Evolutionary conservation across 371 early-diverging fungal genomes (phyloP), one percentile per base, ranked within the genome.

Genomic region (Coemansia sp.): DNA sequence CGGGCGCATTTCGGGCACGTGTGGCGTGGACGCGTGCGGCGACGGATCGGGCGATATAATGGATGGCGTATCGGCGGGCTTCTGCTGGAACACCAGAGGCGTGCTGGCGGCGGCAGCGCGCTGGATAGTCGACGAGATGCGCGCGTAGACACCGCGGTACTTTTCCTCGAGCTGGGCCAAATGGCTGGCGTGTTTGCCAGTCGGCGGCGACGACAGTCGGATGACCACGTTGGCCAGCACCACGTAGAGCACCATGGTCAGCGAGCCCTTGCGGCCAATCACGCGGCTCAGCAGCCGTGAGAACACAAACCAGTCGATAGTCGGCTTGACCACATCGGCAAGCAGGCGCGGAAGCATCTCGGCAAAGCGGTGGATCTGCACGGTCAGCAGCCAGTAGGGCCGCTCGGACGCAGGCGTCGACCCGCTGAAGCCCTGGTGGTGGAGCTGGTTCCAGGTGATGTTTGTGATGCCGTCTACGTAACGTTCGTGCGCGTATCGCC

Each of bases 381-480:
- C 72, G 1, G 76, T 71, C 45, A 76, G 64, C 61, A 76, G 76
- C 76, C 76, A 76, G 65, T 72, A 68, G 0, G 76, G 66, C 33
- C 76, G 66, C 42, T 70, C 76, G 26, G 36, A 57, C 1, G 69
- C 66, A 1, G 74, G 65, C 14, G 66, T 61, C 6, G 69, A 55
- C 0, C 65, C 65, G 4, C 51, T 45, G n/a, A 50, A 51, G 0
- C 69, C 69, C 49, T 67, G 67, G 36, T 41, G 68, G 52, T 76
- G 67, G 5, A 67, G 57, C 62, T 68, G 69, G 49, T 48, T 72
- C 71, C 76, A 72, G 4, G 76, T 67, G 12, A 71, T 70, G 47
- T 76, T 72, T 10, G 76, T 76, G 52, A 72, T 64, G 9, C 76
- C 76, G 33, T 76, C 76, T 12, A 71, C 76, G 52, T 76, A 76